Evolutionary conservation across 1,139 yeast genomes (phyloP).

Genomic region (Yamadazyma atlantica): DNA sequence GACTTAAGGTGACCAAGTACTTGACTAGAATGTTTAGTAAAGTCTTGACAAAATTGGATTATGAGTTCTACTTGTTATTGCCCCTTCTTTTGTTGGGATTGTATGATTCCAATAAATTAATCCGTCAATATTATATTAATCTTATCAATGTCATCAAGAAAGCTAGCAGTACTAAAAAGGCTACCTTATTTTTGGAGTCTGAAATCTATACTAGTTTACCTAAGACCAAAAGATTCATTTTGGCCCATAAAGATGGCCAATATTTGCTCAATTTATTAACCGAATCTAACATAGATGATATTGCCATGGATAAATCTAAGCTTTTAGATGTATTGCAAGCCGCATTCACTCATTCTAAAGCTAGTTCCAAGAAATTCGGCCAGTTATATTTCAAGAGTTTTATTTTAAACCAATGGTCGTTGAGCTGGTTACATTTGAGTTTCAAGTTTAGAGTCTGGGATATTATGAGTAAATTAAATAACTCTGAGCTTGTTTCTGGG

Average conservation of each 20-base stretch:
- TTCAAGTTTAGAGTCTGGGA: constrained; percentile 37
- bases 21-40: constrained; percentile 31
- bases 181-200: constrained; percentile 37
- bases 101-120: constrained; percentile 25
- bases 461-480: constrained; percentile 20
- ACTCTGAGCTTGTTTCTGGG: constrained; percentile 14
- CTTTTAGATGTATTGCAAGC: constrained; percentile 24
- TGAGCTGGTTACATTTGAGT: constrained; percentile 29
- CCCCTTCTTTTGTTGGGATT: constrained; percentile 41
- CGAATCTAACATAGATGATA: constrained; percentile 26
- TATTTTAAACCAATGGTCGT: constrained; percentile 45
- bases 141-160: constrained; percentile 21
- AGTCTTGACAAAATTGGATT: constrained; percentile 24
- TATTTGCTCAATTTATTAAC: constrained; percentile 44
- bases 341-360: constrained; percentile 29
- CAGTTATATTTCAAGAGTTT: constrained; percentile 37
- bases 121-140: constrained; percentile 29
- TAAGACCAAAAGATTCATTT: constrained; percentile 47
- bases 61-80: constrained; percentile 33
- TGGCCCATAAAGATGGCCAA: constrained; percentile 66
- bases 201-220: constrained; percentile 40
- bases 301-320: constrained; percentile 29
- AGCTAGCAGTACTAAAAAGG: constrained; percentile 20
- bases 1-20: constrained; percentile 46
- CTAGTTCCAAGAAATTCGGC: constrained; percentile 39